Evolutionary conservation across 1,284 basidiomycete genomes (phyloP).

Genomic region (Irpex rosettiformis): DNA sequence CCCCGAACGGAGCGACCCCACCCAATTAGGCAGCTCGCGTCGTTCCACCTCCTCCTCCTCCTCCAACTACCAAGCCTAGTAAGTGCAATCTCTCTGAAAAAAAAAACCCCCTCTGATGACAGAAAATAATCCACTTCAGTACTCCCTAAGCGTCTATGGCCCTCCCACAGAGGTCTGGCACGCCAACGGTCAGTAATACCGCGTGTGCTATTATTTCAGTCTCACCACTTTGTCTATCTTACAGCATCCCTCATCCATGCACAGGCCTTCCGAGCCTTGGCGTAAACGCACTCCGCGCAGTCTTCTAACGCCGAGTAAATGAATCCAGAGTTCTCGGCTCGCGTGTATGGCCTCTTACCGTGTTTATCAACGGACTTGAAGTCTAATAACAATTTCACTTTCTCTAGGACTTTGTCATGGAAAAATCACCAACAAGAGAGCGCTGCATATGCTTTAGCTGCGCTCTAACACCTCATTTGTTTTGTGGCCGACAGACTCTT

Average conservation of each 20-base stretch:
- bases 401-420: not conserved
- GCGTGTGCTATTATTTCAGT: not conserved
- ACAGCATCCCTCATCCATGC: no score
- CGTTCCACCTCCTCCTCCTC: slow-evolving; percentile 4
- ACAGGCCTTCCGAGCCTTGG: no score
- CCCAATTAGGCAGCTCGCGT: slow-evolving; percentile 12
- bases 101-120: no score
- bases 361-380: no score
- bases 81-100: not conserved
- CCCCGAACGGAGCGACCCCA: not conserved
- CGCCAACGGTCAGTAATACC: not conserved
- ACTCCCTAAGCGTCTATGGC: no score
- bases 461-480: not conserved
- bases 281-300: no score
- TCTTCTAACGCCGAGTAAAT: no score
- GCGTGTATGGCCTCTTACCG: no score
- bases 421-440: not conserved
- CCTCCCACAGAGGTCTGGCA: no score
- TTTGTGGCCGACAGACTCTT: not conserved
- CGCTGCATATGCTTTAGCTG: not conserved
- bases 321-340: no score
- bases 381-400: not conserved
- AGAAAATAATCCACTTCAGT: no score
- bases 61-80: not conserved
- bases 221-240: no score